Base-by-base conservation (phyloP, 371 early-diverging fungal species). In the Mortierella sp. region DNA sequence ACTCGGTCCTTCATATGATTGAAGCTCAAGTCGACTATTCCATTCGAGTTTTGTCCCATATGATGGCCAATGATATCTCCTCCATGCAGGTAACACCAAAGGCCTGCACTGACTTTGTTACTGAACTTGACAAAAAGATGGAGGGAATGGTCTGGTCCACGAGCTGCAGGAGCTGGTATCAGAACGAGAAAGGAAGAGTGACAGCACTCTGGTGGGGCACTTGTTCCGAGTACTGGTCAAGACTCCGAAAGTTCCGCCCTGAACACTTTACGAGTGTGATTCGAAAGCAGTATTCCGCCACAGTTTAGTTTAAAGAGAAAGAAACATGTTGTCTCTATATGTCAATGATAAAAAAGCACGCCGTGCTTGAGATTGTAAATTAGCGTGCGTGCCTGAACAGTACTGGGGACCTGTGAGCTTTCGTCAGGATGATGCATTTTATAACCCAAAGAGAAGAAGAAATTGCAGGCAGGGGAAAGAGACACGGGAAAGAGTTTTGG, bases 141-240 rank as follows among this genome's bases (percentile, higher is more conserved):
- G 57, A 68, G 51, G 70, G 65, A n/a, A 83, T 81, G 62, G 73
- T 75, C 15, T 69, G 69, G 69, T 62, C 69, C n/a, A 48, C 62
- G 4, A 18, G n/a, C 44, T 69, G 69, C 51, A 62, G 51, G n/a
- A 62, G 62, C 23, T 69, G 69, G 69, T 69, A 69, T 51, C 69
- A 69, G 29, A 69, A 69, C 23, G 58, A 62, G 2, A 57, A 69
- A 4, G 69, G 69, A 6, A 53, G 56, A 16, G 69, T 69, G 44
- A 69, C 69, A 7, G 62, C 69, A 9, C 37, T 69, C 50, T 69
- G 69, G 69, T 69, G 63, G 63, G 25, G 43, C 65, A 44, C 19
- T 7, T 64, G 64, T 21, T 23, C 61, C 1, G 55, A 60, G 19
- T 71, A 71, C 14, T 53, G 47, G 45, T 60, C 60, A 56, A 64